These are phyloP conservation scores for Debaryomyces coudertii DNA, from an alignment of 1,139 yeast genomes.

Conservation along the genomic window DNA sequence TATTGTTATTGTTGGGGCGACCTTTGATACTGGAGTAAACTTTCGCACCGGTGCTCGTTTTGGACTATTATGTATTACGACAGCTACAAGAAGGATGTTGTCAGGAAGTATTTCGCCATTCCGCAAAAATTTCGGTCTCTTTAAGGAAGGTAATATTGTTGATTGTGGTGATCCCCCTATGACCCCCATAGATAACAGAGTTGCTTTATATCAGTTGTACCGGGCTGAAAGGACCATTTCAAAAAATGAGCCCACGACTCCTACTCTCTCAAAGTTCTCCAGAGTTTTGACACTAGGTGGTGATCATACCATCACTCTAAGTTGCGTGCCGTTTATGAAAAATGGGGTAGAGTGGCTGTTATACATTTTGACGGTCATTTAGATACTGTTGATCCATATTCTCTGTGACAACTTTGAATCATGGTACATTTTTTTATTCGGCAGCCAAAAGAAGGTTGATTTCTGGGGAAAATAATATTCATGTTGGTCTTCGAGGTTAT, in stretches of 20 bases:
- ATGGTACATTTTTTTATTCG: slow-evolving; percentile 55
- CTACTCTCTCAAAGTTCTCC: slow-evolving; percentile 27
- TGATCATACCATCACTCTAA: slow-evolving; percentile 58
- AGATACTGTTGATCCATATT: slow-evolving; percentile 61
- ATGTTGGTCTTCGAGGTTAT: slow-evolving; percentile 42
- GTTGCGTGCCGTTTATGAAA: slow-evolving; percentile 53
- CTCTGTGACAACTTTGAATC: slow-evolving; percentile 55
- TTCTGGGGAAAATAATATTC: slow-evolving; percentile 23
- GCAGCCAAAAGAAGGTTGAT: slow-evolving; percentile 21
- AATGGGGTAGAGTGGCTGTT: slow-evolving; percentile 46
- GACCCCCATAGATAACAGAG: slow-evolving; percentile 21
- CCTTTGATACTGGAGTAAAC: slow-evolving; percentile 26
- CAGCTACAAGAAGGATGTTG: slow-evolving; percentile 12
- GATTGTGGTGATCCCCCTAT: slow-evolving; percentile 25
- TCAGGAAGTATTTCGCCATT: slow-evolving; percentile 7
- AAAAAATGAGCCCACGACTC: slow-evolving; percentile 10
- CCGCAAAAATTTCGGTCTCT: slow-evolving; percentile 8
- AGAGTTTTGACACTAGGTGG: slow-evolving; percentile 57
- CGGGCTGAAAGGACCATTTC: slow-evolving; percentile 17
- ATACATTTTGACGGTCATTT: slow-evolving; percentile 61
- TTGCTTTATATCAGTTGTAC: slow-evolving; percentile 21
- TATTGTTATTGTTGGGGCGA: slow-evolving; percentile 27
- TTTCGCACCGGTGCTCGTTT: slow-evolving; percentile 28
- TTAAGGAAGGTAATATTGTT: slow-evolving; percentile 13
- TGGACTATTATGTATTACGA: slow-evolving; percentile 24